Percentiles rank a stretch among this genome's conserved stretches.
Conservation (phyloP, 768 basidiomycete species). For the Tubosaeta sp. region DNA sequence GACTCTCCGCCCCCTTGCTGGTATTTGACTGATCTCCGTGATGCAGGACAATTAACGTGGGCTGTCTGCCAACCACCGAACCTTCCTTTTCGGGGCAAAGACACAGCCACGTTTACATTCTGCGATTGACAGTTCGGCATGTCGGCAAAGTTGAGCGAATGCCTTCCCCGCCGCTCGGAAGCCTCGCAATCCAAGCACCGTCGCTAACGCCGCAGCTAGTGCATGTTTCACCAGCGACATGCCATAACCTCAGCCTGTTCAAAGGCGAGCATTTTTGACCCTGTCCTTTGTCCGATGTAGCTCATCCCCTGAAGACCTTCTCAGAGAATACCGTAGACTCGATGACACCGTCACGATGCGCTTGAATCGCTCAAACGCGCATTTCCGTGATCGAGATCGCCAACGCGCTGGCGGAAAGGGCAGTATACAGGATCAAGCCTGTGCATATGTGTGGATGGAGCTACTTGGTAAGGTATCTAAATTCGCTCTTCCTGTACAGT, state of each 20-base stretch:
- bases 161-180: conserved; percentile 55
- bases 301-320: conserved; percentile 52
- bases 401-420: conserved; percentile 40
- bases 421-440: conserved; percentile 69
- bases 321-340: conserved; percentile 75
- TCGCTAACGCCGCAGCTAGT: conserved; percentile 55
- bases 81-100: conserved; percentile 27
- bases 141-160: conserved; percentile 30
- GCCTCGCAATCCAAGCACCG: conserved; percentile 65
- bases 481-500: conserved; percentile 13
- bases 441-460: conserved; percentile 72
- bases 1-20: background rate
- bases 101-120: conserved; percentile 16
- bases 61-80: conserved; percentile 14
- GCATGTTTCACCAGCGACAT: conserved; percentile 70
- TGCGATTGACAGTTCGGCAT: conserved; percentile 26
- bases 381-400: conserved; percentile 70
- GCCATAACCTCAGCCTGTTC: conserved; percentile 71
- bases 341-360: conserved; percentile 81
- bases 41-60: background rate
- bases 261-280: conserved; percentile 42
- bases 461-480: conserved; percentile 56
- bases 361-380: conserved; percentile 72
- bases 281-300: conserved; percentile 3
- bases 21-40: background rate